Evolutionary conservation across 164 flowering plant species (phyloP).

Genomic region (Piper betle): DNA sequence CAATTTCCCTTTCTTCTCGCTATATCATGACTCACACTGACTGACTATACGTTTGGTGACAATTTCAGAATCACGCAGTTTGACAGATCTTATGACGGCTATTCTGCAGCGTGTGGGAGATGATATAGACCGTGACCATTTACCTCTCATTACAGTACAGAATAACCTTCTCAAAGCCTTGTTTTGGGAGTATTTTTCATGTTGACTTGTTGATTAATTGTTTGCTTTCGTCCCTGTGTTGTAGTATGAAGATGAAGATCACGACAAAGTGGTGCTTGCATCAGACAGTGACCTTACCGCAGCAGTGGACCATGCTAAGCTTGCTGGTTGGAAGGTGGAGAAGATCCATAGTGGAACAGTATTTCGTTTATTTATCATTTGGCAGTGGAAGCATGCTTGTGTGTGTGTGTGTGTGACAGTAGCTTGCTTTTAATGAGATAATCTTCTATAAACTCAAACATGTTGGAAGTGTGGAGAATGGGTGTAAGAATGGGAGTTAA

Average conservation of each 20-base stretch:
- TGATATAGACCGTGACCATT: conserved; percentile 65
- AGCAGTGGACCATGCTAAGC: conserved; percentile 90
- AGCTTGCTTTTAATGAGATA: too few relatives aligned
- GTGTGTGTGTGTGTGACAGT: too few relatives aligned
- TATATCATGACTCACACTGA: too few relatives aligned
- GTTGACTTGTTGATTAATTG: background rate
- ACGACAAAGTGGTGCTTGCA: conserved; percentile 78
- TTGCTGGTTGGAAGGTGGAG: conserved; percentile 82
- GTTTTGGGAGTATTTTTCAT: background rate
- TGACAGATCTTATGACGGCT: conserved; percentile 66
- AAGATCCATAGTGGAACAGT: background rate
- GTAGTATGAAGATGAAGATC: conserved; percentile 98
- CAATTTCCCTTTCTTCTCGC: too few relatives aligned
- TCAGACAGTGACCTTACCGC: conserved; percentile 81
- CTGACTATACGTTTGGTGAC: background rate
- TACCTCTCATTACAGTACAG: conserved; percentile 79
- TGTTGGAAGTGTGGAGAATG: too few relatives aligned
- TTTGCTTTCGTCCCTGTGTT: background rate
- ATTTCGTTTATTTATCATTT: too few relatives aligned
- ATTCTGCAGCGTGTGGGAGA: conserved; percentile 82
- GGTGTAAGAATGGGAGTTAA: too few relatives aligned
- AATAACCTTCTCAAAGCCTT: background rate
- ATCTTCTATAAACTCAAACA: too few relatives aligned
- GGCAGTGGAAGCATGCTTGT: too few relatives aligned
- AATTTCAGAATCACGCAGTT: conserved; percentile 46